phyloP scores from a whole-genome alignment of 1,284 basidiomycete species.

The Mycena sp. region DNA sequence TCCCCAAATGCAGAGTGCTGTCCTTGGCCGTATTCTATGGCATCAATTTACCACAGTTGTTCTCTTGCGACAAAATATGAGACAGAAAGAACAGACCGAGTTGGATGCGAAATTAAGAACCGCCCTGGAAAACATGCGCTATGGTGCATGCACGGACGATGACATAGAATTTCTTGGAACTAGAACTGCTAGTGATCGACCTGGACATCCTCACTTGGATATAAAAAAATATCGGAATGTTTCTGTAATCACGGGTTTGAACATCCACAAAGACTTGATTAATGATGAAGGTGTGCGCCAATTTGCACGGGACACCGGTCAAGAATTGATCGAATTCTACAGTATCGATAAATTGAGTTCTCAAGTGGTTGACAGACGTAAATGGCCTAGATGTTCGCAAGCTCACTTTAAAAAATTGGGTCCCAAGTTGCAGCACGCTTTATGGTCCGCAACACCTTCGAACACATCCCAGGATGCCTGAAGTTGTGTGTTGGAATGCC shows the following conservation, averaged over 20 bases:
- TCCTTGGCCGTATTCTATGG: conserved; percentile 20
- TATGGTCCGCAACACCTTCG: too few species aligned
- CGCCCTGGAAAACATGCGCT: conserved; percentile 29
- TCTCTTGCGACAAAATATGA: conserved; percentile 31
- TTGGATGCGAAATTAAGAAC: conserved; percentile 10
- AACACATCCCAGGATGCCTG: neutral
- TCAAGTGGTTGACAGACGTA: too few species aligned
- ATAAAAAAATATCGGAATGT: conserved; percentile 15
- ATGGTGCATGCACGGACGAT: conserved; percentile 18
- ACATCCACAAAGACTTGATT: conserved; percentile 12
- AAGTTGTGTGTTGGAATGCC: too few species aligned
- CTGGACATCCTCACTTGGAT: neutral
- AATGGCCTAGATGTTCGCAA: too few species aligned
- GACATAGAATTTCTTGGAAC: conserved; percentile 21
- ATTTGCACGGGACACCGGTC: too few species aligned
- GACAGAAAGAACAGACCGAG: conserved; percentile 16
- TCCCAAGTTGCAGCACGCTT: too few species aligned
- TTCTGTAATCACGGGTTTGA: conserved; percentile 32
- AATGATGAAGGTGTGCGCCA: conserved; percentile 8
- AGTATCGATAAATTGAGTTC: too few species aligned
- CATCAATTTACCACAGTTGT: conserved; percentile 28
- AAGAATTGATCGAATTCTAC: too few species aligned
- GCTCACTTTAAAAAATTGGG: too few species aligned
- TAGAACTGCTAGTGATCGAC: neutral
- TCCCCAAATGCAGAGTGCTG: neutral